phyloP scores from a whole-genome alignment of 1,284 basidiomycete species.

The Wolfiporia cocos region DNA sequence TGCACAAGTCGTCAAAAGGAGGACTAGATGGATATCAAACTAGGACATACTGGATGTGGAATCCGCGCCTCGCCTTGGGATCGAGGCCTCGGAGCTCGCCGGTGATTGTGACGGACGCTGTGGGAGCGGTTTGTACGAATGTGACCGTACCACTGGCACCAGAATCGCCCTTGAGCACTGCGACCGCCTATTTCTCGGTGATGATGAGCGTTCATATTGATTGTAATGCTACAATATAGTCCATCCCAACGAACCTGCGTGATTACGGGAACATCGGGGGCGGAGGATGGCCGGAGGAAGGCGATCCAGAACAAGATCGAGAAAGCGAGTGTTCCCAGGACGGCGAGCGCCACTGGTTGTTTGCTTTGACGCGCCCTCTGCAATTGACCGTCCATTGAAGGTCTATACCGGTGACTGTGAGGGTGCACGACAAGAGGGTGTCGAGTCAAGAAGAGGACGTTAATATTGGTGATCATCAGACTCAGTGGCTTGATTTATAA shows the following conservation, averaged over 20 bases:
- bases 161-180: conserved; percentile 58
- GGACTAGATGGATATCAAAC: background rate
- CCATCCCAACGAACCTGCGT: conserved; percentile 13
- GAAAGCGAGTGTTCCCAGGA: conserved; percentile 14
- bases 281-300: conserved; percentile 14
- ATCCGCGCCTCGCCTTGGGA: conserved; percentile 56
- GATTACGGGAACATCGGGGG: conserved; percentile 11
- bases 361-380: conserved; percentile 5
- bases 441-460: too few species aligned
- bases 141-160: conserved; percentile 53
- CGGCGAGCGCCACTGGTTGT: conserved; percentile 10
- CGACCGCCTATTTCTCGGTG: conserved; percentile 46
- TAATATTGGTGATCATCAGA: too few species aligned
- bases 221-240: background rate
- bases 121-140: conserved; percentile 52
- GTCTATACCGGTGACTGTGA: background rate
- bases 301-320: conserved; percentile 15
- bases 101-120: conserved; percentile 53
- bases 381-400: background rate
- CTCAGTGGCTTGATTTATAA: too few species aligned
- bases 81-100: conserved; percentile 60
- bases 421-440: background rate
- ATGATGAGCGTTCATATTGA: background rate
- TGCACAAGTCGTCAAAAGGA: background rate
- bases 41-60: conserved; percentile 69